Evolutionary conservation across 257 asterid species (phyloP).

Genomic region (Salvia miltiorrhiza): DNA sequence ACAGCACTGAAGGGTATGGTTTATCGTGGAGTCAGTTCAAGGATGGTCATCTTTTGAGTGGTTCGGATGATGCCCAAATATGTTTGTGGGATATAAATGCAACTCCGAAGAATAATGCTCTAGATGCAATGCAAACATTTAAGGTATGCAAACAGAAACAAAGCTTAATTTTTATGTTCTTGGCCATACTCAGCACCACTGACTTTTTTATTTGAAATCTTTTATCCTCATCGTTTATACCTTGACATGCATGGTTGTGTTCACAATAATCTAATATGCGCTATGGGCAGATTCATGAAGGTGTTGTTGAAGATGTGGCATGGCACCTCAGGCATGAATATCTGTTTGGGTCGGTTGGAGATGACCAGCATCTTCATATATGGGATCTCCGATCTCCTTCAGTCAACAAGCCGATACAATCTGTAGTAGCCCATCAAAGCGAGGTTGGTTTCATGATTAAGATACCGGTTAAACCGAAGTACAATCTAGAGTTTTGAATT

Average conservation of each 20-base stretch:
- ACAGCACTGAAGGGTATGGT: constrained; percentile 88
- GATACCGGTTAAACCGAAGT: not conserved
- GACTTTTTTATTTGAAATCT: not conserved
- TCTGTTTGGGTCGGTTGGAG: constrained; percentile 96
- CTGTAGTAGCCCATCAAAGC: constrained; percentile 93
- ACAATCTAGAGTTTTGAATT: not conserved
- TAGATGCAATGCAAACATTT: constrained; percentile 85
- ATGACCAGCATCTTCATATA: constrained; percentile 76
- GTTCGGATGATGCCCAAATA: constrained; percentile 94
- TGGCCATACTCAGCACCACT: not conserved
- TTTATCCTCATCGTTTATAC: not conserved
- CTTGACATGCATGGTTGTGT: too few species aligned
- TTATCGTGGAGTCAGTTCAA: constrained; percentile 91
- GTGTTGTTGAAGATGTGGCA: constrained; percentile 95
- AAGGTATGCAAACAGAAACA: constrained; percentile 42
- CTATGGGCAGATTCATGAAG: constrained; percentile 87
- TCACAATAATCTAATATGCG: too few species aligned
- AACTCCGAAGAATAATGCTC: constrained; percentile 76
- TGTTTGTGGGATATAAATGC: constrained; percentile 92
- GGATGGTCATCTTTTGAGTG: constrained; percentile 85
- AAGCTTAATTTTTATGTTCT: not conserved
- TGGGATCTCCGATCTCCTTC: constrained; percentile 87
- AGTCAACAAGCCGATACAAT: constrained; percentile 69
- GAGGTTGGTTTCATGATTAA: constrained; percentile 49
- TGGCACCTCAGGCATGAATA: constrained; percentile 97